Percentiles rank a stretch among this genome's conserved stretches.
Conservation (phyloP, 345 rosid genomes). For the Gossypium raimondii region DNA sequence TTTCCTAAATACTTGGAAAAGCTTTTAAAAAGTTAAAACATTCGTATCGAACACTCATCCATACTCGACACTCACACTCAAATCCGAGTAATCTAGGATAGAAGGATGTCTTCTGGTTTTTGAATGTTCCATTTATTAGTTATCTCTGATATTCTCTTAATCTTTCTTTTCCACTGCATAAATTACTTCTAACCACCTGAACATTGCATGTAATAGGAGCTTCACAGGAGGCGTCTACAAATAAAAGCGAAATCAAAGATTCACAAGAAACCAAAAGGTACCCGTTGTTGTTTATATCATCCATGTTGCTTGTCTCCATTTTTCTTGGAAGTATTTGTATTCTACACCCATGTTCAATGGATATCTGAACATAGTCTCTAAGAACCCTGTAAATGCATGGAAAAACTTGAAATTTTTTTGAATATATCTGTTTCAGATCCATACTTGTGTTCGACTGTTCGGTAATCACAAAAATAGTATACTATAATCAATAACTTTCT, state of each 20-base stretch:
- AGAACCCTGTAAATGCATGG: neutral
- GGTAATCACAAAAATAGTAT: neutral
- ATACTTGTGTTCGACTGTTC: neutral
- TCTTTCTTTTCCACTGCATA: neutral
- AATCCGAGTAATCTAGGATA: neutral
- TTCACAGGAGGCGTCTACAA: constrained; percentile 65
- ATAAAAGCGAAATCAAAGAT: constrained; percentile 46
- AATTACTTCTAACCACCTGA: neutral
- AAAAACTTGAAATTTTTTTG: neutral
- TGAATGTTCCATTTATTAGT: neutral
- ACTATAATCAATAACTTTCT: neutral
- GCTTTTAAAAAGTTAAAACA: neutral
- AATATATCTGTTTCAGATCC: neutral
- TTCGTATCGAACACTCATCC: neutral
- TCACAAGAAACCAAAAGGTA: constrained; percentile 48
- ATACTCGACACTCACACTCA: neutral
- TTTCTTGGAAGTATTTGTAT: neutral
- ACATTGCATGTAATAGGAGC: constrained; percentile 41
- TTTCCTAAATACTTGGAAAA: neutral
- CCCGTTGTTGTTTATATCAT: neutral
- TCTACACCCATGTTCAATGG: neutral
- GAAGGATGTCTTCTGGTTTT: neutral
- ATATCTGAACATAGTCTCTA: neutral
- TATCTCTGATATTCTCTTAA: neutral
- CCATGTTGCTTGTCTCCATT: neutral